Evolutionary conservation across 2,329 filamentous ascomycete species (phyloP).

Genomic region (Penicillium brasilianum): DNA sequence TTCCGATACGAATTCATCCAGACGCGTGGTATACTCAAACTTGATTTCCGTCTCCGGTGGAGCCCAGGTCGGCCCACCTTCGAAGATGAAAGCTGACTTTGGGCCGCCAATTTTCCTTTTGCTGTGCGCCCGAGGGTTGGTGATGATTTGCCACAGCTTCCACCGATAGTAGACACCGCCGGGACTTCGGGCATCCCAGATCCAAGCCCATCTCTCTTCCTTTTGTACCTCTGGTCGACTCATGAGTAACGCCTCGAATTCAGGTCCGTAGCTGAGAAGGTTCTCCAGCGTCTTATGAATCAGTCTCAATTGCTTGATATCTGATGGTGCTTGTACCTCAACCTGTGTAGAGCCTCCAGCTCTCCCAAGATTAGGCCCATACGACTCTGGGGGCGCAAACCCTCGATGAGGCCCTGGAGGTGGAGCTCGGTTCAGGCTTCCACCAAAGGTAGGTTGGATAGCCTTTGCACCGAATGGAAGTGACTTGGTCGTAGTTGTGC

Average conservation of each 20-base stretch:
- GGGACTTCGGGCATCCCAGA: constrained; percentile 81
- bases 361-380: constrained; percentile 56
- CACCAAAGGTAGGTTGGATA: constrained; percentile 56
- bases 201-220: constrained; percentile 91
- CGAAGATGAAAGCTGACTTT: constrained; percentile 67
- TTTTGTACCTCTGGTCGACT: constrained; percentile 78
- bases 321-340: constrained; percentile 74
- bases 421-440: constrained; percentile 55
- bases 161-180: constrained; percentile 92
- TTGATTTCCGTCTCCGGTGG: constrained; percentile 73
- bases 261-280: constrained; percentile 77
- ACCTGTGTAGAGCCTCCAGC: constrained; percentile 64
- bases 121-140: constrained; percentile 58
- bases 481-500: constrained; percentile 56
- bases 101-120: constrained; percentile 51
- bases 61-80: constrained; percentile 78
- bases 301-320: constrained; percentile 77
- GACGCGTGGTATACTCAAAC: constrained; percentile 77
- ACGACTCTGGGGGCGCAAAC: constrained; percentile 79
- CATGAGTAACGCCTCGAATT: constrained; percentile 94
- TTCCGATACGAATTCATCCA: constrained; percentile 82
- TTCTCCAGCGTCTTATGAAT: constrained; percentile 88
- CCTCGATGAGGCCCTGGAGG: constrained; percentile 59
- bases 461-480: constrained; percentile 80
- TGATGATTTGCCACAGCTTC: constrained; percentile 86